A percentile compares a stretch with the other conserved stretches of the same genome.
These are phyloP conservation scores for Veloboletus limbatus DNA, from an alignment of 1,284 basidiomycete genomes.

Conservation along the genomic window DNA sequence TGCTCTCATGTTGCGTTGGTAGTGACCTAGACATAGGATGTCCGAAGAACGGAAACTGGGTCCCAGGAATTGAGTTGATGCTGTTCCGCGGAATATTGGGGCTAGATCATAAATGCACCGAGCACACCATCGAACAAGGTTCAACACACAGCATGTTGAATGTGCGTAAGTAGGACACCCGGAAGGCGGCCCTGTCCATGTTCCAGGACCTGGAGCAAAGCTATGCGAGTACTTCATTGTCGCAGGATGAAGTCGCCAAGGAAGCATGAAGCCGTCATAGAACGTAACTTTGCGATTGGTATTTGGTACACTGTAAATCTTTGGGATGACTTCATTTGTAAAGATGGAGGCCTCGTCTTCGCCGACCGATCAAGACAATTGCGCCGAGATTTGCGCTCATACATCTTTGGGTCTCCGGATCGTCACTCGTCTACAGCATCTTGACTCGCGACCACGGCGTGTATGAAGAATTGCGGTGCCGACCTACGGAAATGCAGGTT, in stretches of 20 bases:
- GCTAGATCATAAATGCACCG: neutral
- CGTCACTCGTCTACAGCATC: slow-evolving; percentile 10
- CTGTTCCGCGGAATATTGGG: slow-evolving; percentile 21
- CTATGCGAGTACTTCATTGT: slow-evolving; percentile 11
- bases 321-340: slow-evolving; percentile 17
- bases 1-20: neutral
- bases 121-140: slow-evolving; percentile 10
- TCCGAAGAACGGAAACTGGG: slow-evolving; percentile 5
- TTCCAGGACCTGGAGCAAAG: slow-evolving; percentile 4
- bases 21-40: slow-evolving; percentile 1
- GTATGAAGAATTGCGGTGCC: slow-evolving; percentile 17
- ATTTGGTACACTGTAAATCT: slow-evolving; percentile 5
- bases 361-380: slow-evolving; percentile 18
- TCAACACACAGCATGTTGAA: slow-evolving; percentile 13
- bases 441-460: too few relatives aligned
- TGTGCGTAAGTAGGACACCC: slow-evolving; percentile 15
- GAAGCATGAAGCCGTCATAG: slow-evolving; percentile 3
- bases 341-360: slow-evolving; percentile 10
- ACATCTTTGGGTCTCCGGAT: slow-evolving; percentile 17
- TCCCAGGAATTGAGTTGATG: slow-evolving; percentile 1
- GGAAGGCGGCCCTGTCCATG: slow-evolving; percentile 6
- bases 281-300: slow-evolving; percentile 5
- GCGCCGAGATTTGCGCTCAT: slow-evolving; percentile 19
- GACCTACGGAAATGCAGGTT: slow-evolving; percentile 11
- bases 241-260: slow-evolving; percentile 13